Conservation (phyloP, 306 rosid genomes). For the Hippophae gyantsensis region DNA sequence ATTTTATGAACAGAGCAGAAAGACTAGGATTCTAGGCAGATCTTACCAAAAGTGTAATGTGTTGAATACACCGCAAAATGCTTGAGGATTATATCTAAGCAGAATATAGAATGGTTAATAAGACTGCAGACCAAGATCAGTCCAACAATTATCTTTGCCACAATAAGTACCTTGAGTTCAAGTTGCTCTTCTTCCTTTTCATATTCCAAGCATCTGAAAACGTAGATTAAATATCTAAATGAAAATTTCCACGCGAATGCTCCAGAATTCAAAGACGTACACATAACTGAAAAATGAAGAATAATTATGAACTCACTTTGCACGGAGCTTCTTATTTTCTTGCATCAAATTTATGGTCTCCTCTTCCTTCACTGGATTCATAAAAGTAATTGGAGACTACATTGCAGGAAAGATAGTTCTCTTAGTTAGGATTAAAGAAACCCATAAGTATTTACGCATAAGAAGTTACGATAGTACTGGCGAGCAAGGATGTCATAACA, state of each 20-base stretch:
- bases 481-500: too few relatives aligned
- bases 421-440: neutral
- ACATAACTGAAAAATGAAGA: neutral
- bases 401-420: slow-evolving; percentile 2
- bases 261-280: neutral
- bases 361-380: slow-evolving; percentile 26
- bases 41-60: too few relatives aligned
- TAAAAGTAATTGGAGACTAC: slow-evolving; percentile 23
- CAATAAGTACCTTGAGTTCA: slow-evolving; percentile 46
- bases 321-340: slow-evolving; percentile 47
- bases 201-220: slow-evolving; percentile 54
- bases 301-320: slow-evolving; percentile 40
- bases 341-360: slow-evolving; percentile 41
- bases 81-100: too few relatives aligned
- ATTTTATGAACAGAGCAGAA: too few relatives aligned
- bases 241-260: neutral
- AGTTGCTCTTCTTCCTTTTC: slow-evolving; percentile 44
- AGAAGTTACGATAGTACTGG: neutral
- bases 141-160: neutral
- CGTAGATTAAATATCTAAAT: neutral
- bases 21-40: too few relatives aligned
- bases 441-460: slow-evolving; percentile 11
- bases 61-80: too few relatives aligned
- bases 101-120: neutral
- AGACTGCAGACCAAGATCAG: neutral